A percentile compares a stretch with the other conserved stretches of the same genome.
phyloP scores from a whole-genome alignment of 108 stramenopile species.

The Nitzschia putrida region DNA sequence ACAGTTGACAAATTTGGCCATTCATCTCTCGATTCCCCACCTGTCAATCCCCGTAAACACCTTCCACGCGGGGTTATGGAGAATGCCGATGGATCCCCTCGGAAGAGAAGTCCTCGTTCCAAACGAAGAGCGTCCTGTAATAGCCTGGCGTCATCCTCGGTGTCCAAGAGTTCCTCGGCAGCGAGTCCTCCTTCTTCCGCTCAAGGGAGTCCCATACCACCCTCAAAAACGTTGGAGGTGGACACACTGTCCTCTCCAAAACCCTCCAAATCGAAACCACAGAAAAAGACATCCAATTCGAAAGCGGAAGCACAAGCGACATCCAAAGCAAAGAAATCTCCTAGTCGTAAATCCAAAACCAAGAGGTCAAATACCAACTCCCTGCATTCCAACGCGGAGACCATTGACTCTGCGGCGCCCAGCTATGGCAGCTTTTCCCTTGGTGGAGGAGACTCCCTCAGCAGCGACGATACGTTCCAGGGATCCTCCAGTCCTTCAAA shows the following conservation, averaged over 20 bases:
- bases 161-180: neutral
- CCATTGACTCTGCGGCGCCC: neutral
- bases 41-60: too few relatives aligned
- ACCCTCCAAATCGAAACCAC: too few relatives aligned
- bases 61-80: too few relatives aligned
- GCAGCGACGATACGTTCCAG: slow-evolving; percentile 15
- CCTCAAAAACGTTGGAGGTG: too few relatives aligned
- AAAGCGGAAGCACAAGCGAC: neutral
- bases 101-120: neutral
- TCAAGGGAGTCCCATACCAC: too few relatives aligned
- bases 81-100: too few relatives aligned
- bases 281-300: neutral
- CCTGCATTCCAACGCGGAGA: too few relatives aligned
- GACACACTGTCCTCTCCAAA: too few relatives aligned
- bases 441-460: slow-evolving; percentile 11
- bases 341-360: neutral
- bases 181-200: too few relatives aligned
- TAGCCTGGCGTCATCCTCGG: neutral
- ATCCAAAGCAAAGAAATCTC: neutral
- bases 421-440: slow-evolving; percentile 21
- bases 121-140: neutral
- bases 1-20: neutral
- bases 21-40: too few relatives aligned
- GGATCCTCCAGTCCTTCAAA: neutral
- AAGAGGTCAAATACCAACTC: too few relatives aligned